These are phyloP conservation scores for Calonectria henricotiae DNA, from an alignment of 2,329 filamentous ascomycete genomes.

Conservation along the genomic window DNA sequence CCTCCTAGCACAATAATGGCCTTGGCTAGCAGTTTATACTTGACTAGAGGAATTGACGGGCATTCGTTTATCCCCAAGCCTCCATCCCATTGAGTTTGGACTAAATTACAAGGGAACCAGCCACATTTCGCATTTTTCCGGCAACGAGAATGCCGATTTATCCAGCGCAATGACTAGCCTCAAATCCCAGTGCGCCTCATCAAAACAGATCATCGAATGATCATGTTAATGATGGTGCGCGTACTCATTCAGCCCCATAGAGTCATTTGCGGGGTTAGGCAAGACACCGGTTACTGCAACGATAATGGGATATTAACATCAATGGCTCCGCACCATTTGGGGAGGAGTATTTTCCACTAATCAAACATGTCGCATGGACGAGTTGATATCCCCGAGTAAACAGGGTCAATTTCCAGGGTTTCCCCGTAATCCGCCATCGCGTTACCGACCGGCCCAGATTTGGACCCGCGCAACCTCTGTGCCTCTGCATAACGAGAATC, in stretches of 20 bases:
- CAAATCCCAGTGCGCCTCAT: background rate
- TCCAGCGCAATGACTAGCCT: background rate
- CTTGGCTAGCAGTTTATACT: slow-evolving; percentile 9
- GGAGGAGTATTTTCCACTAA: slow-evolving; percentile 11
- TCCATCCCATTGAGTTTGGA: background rate
- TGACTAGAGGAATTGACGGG: background rate
- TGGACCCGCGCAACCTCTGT: too few species aligned
- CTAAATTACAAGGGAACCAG: background rate
- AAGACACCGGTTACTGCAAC: background rate
- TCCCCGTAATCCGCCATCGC: slow-evolving; percentile 2
- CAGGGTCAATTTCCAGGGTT: slow-evolving; percentile 4
- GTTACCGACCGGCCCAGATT: background rate
- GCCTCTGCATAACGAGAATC: too few species aligned
- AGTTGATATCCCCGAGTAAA: too few species aligned
- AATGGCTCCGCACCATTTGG: background rate
- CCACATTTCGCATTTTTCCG: background rate
- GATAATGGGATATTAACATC: background rate
- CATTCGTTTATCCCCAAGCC: too few species aligned
- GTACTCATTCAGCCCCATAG: background rate
- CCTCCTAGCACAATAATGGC: background rate
- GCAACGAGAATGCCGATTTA: background rate
- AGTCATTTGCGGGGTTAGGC: slow-evolving; percentile 3
- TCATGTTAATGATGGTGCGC: background rate
- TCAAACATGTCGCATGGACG: background rate
- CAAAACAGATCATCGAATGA: background rate